A percentile compares a stretch with the other conserved stretches of the same genome.
Conservation (phyloP, 805 yeast genomes). For the Nakazawaea wickerhamii region DNA sequence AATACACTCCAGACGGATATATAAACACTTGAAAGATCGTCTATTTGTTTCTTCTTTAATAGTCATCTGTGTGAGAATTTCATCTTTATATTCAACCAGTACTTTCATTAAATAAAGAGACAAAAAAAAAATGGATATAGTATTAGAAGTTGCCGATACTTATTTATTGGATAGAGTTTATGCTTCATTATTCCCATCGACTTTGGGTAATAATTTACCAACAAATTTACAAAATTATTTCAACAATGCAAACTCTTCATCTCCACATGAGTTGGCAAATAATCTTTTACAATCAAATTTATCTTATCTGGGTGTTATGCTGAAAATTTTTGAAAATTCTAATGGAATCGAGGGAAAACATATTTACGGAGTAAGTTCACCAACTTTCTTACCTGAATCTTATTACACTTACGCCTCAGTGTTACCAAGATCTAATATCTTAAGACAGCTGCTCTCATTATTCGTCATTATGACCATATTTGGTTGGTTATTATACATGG, state of each 20-base stretch:
- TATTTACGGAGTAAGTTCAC: conserved; percentile 38
- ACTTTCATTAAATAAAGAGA: neutral
- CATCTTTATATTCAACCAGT: neutral
- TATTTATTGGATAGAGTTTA: conserved; percentile 70
- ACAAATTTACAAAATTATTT: conserved; percentile 19
- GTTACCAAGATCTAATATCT: conserved; percentile 61
- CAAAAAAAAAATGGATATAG: conserved; percentile 68
- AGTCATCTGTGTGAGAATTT: no score
- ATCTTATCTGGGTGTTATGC: conserved; percentile 12
- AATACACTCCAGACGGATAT: no score
- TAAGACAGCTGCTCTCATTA: conserved; percentile 68
- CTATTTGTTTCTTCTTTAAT: no score
- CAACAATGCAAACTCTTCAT: conserved; percentile 15
- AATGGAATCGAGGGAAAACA: neutral
- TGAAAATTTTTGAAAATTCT: conserved; percentile 12
- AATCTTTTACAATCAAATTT: neutral
- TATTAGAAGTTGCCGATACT: conserved; percentile 74
- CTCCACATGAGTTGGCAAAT: conserved; percentile 10
- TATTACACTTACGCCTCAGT: conserved; percentile 59
- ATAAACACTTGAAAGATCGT: no score
- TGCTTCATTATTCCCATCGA: conserved; percentile 60
- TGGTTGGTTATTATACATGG: conserved; percentile 79
- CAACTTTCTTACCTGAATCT: conserved; percentile 52
- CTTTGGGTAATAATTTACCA: conserved; percentile 35
- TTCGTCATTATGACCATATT: conserved; percentile 68